A percentile compares a stretch with the other conserved stretches of the same genome.
These are phyloP conservation scores for Friedmanniomyces simplex DNA, from an alignment of 495 filamentous ascomycete genomes.

Conservation along the genomic window DNA sequence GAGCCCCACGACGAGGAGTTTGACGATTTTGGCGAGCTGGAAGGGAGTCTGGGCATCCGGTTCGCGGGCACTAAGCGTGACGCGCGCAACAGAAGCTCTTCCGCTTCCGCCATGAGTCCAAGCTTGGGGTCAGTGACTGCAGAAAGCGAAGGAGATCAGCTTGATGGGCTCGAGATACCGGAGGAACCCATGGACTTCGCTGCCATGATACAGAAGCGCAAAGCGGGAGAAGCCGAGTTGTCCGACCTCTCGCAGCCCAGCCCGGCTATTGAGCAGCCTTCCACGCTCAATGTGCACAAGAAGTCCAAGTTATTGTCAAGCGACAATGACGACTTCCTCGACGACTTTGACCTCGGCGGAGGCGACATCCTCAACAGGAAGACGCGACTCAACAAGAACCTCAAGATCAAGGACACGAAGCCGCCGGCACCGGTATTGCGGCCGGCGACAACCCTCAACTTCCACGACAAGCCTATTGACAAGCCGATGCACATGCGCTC, in stretches of 20 bases:
- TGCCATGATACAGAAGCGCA: slow-evolving; percentile 53
- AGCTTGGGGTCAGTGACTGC: slow-evolving; percentile 79
- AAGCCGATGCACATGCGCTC: slow-evolving; percentile 29
- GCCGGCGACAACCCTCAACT: slow-evolving; percentile 75
- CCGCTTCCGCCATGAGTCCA: slow-evolving; percentile 78
- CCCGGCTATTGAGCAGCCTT: slow-evolving; percentile 35
- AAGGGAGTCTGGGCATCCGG: slow-evolving; percentile 80
- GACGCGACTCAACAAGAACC: slow-evolving; percentile 80
- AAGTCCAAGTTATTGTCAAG: slow-evolving; percentile 21
- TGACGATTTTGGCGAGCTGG: slow-evolving; percentile 80
- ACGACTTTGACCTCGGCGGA: slow-evolving; percentile 77
- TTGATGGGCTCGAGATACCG: slow-evolving; percentile 77
- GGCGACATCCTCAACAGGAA: slow-evolving; percentile 72
- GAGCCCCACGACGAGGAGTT: slow-evolving; percentile 39
- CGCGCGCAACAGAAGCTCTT: slow-evolving; percentile 67
- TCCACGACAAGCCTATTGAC: slow-evolving; percentile 58
- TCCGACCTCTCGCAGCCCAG: slow-evolving; percentile 16
- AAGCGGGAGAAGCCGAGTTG: slow-evolving; percentile 25
- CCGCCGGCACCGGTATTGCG: slow-evolving; percentile 40
- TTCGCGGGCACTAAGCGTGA: slow-evolving; percentile 76
- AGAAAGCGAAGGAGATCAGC: slow-evolving; percentile 89
- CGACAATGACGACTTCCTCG: slow-evolving; percentile 72
- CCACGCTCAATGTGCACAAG: slow-evolving; percentile 17
- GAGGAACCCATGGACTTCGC: slow-evolving; percentile 71
- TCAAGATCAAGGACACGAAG: slow-evolving; percentile 65